Evolutionary conservation across 257 asterid genomes (phyloP), one percentile per base, ranked within the genome.

Genomic region (Buddleja alternifolia): DNA sequence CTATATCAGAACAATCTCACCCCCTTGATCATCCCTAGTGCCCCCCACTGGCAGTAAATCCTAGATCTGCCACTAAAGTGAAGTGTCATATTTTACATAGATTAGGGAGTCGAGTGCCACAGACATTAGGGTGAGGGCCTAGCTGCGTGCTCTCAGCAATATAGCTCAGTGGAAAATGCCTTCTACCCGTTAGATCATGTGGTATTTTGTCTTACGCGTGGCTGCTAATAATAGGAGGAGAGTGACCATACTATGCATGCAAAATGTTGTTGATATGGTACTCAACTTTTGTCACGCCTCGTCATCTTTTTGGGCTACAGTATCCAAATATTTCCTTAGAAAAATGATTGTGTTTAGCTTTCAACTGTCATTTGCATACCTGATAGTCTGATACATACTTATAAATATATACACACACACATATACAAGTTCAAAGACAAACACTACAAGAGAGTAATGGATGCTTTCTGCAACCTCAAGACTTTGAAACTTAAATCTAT

Each of bases 241-340:
- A 11, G 78, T 36, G 73, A 75, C 72, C 84, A 75, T 76, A 73
- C 66, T 50, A 40, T 51, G 47, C 12, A 8, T 47, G 45, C 16
- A 20, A 63, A 21, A 23, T 73, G 55, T 40, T 4, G 63, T 39
- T 39, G 3, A 3, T n/a, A n/a, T 9, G 8, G 15, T 59, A 32
- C 60, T 77, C 60, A 17, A 68, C 63, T 75, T 64, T 63, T 36
- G 53, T 58, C 84, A 80, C 78, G 84, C 84, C 75, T 52, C 72
- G 74, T 79, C 47, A 48, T 67, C 42, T 66, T 46, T 25, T 66
- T 19, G 75, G 73, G 21, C 74, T 54, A 67, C 75, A n/a, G 58
- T 71, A 39, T 74, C 59, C 37, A 32, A n/a, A 53, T 5, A 55
- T 20, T 67, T 14, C 39, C 44, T 1, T 4, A 7, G 0, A 14